A percentile compares a stretch with the other conserved stretches of the same genome.
phyloP scores from a whole-genome alignment of 176 grass and related monocot species.

The Themeda triandra region DNA sequence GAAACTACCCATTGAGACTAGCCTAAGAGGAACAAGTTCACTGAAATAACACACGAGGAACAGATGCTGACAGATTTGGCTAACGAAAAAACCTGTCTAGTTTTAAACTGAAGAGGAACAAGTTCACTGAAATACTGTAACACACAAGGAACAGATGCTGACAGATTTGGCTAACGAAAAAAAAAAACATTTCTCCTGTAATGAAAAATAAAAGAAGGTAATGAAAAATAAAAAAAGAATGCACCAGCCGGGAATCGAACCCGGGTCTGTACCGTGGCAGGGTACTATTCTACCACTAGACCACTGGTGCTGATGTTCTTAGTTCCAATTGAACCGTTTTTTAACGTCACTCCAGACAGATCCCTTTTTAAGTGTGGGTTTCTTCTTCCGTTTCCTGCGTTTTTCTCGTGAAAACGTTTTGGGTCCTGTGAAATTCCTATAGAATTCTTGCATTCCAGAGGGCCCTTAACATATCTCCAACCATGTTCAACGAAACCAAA shows the following conservation, averaged over 20 bases:
- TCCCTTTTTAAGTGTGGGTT: too few relatives aligned
- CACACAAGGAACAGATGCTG: background rate
- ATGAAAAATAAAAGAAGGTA: too few relatives aligned
- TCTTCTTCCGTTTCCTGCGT: too few relatives aligned
- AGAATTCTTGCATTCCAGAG: too few relatives aligned
- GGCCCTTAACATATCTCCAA: background rate
- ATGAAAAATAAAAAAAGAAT: too few relatives aligned
- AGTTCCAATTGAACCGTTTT: too few relatives aligned
- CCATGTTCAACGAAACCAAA: background rate
- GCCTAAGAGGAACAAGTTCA: background rate
- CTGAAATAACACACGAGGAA: background rate
- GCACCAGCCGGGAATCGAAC: slow-evolving; percentile 63
- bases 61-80: too few relatives aligned
- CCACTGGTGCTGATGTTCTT: slow-evolving; percentile 41
- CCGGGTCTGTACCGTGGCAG: slow-evolving; percentile 81
- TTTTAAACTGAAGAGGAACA: background rate
- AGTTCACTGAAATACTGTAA: background rate
- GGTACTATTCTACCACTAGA: slow-evolving; percentile 89
- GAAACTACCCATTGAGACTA: too few relatives aligned
- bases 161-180: too few relatives aligned
- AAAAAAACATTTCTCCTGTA: background rate
- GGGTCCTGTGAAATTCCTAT: too few relatives aligned
- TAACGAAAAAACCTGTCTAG: background rate
- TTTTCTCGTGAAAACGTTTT: too few relatives aligned
- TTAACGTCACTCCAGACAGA: too few relatives aligned